Conservation (phyloP, 352 stramenopile genomes). For the Plasmopara halstedii region DNA sequence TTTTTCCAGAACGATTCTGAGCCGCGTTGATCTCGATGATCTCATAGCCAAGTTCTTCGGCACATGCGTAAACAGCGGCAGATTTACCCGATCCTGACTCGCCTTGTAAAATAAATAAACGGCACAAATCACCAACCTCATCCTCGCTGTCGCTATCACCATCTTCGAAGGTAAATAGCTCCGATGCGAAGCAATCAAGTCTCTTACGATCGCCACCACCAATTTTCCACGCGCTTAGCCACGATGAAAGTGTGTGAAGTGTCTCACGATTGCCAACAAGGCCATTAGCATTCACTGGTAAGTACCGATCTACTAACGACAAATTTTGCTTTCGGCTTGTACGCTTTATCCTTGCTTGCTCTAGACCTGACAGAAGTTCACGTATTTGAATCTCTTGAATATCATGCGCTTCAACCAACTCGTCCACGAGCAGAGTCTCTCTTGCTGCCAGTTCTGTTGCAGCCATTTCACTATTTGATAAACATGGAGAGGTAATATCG, state of each 20-base stretch:
- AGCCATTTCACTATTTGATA: constrained; percentile 2
- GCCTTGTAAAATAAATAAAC: constrained; percentile 67
- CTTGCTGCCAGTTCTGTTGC: constrained; percentile 9
- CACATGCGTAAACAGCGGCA: constrained; percentile 69
- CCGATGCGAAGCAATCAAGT: constrained; percentile 42
- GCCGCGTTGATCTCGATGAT: constrained; percentile 83
- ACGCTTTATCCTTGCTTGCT: constrained; percentile 36
- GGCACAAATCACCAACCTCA: constrained; percentile 49
- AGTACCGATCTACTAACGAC: constrained; percentile 58
- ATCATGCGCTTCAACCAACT: constrained; percentile 39
- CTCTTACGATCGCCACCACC: constrained; percentile 36
- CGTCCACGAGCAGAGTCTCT: constrained; percentile 39
- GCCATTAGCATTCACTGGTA: constrained; percentile 41
- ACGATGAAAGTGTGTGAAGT: constrained; percentile 57
- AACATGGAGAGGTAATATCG: constrained; percentile 16
- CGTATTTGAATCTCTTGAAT: constrained; percentile 52
- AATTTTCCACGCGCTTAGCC: constrained; percentile 70
- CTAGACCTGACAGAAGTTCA: constrained; percentile 39
- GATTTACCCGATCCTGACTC: constrained; percentile 70
- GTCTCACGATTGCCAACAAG: constrained; percentile 64
- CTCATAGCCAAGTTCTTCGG: constrained; percentile 71
- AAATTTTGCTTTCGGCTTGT: constrained; percentile 44
- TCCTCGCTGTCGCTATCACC: constrained; percentile 50
- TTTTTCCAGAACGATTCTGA: constrained; percentile 61
- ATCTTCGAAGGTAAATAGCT: constrained; percentile 60